Percentiles rank a stretch among this genome's conserved stretches.
Conservation (phyloP, 2,329 filamentous ascomycete genomes). For the Cladosporium sp. region DNA sequence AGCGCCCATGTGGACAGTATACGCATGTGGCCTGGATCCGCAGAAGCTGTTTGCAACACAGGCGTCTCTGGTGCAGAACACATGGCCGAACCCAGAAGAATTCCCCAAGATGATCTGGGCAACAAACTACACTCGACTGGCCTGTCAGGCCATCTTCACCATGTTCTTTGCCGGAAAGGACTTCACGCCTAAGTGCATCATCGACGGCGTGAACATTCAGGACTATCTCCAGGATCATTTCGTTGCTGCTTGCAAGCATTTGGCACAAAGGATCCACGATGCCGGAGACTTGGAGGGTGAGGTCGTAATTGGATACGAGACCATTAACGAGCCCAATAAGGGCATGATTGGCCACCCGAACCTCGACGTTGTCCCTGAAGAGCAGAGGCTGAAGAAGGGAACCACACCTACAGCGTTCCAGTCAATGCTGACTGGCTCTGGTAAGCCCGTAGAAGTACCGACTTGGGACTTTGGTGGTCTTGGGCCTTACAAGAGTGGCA, state of each 20-base stretch:
- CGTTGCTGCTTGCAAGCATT: conserved; percentile 70
- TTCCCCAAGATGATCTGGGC: conserved; percentile 99
- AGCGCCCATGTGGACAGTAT: conserved; percentile 95
- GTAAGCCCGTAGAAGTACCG: conserved; percentile 81
- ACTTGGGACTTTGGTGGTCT: conserved; percentile 92
- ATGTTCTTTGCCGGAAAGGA: conserved; percentile 87
- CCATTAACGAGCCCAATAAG: conserved; percentile 88
- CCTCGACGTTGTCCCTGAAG: conserved; percentile 72
- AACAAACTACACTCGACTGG: conserved; percentile 88
- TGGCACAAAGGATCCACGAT: conserved; percentile 81
- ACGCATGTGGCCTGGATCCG: conserved; percentile 88
- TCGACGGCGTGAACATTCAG: conserved; percentile 92
- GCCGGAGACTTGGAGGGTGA: conserved; percentile 84
- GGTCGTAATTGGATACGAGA: conserved; percentile 93
- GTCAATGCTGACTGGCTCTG: conserved; percentile 84
- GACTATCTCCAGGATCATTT: conserved; percentile 91
- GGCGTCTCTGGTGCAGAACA: conserved; percentile 92
- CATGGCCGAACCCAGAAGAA: conserved; percentile 73
- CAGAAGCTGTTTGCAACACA: conserved; percentile 79
- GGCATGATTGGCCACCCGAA: conserved; percentile 82
- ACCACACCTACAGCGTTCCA: conserved; percentile 94
- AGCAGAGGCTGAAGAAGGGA: conserved; percentile 88
- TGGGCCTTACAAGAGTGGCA: conserved; percentile 85
- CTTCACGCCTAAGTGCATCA: conserved; percentile 93
- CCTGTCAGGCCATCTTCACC: conserved; percentile 86